A percentile compares a stretch with the other conserved stretches of the same genome.
phyloP scores from a whole-genome alignment of 208 protist species.

The Endotrypanum monterogeii region DNA sequence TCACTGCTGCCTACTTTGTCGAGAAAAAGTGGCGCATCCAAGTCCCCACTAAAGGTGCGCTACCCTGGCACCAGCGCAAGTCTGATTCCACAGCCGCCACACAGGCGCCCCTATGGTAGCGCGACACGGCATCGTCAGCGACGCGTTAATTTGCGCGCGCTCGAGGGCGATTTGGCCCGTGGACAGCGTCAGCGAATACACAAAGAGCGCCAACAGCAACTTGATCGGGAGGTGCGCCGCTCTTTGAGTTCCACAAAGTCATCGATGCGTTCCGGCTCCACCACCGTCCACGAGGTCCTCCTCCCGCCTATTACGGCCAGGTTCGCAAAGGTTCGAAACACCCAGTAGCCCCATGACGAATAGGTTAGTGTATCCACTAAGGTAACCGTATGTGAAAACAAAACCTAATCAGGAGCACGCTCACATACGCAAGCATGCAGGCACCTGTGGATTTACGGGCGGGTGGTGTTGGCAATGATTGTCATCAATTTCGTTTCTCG shows the following conservation, averaged over 20 bases:
- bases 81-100: slow-evolving; percentile 28
- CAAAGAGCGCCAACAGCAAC: slow-evolving; percentile 41
- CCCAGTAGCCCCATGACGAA: slow-evolving; percentile 4
- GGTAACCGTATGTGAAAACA: neutral
- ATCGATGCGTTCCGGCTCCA: neutral
- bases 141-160: slow-evolving; percentile 48
- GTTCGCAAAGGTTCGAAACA: slow-evolving; percentile 14
- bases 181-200: slow-evolving; percentile 38
- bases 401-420: neutral
- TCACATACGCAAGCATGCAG: neutral
- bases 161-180: slow-evolving; percentile 42
- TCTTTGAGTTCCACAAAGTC: slow-evolving; percentile 11
- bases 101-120: slow-evolving; percentile 24
- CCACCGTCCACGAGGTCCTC: slow-evolving; percentile 15
- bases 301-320: slow-evolving; percentile 20
- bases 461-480: too few species aligned
- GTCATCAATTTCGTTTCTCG: neutral
- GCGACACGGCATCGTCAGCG: slow-evolving; percentile 30
- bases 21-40: neutral
- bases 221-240: slow-evolving; percentile 26
- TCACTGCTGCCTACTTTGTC: slow-evolving; percentile 1
- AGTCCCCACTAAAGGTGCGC: slow-evolving; percentile 1
- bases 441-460: neutral
- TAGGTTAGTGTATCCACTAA: neutral
- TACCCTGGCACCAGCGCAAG: slow-evolving; percentile 5